These are phyloP conservation scores for Citrullus amarus DNA, from an alignment of 306 rosid genomes.

Conservation along the genomic window DNA sequence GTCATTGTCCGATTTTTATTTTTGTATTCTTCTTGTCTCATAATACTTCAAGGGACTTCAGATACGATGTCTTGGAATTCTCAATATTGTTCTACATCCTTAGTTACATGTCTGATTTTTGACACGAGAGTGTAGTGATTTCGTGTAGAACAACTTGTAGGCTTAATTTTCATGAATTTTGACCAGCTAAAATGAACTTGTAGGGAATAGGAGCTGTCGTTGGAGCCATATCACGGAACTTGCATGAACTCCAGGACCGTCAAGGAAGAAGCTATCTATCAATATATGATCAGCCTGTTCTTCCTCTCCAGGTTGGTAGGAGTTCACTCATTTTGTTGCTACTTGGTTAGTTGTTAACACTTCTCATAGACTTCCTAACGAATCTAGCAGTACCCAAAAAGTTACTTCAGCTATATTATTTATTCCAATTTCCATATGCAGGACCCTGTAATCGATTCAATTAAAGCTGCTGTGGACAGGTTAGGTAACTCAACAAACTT, in stretches of 20 bases:
- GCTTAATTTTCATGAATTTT: conserved; percentile 6
- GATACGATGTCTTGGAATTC: neutral
- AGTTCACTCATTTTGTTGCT: neutral
- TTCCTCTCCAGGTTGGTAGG: conserved; percentile 72
- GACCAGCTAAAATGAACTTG: conserved; percentile 17
- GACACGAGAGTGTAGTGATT: neutral
- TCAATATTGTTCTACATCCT: neutral
- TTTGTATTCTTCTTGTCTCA: neutral
- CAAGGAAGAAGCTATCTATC: conserved; percentile 98
- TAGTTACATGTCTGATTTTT: neutral
- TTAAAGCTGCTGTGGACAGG: conserved; percentile 87
- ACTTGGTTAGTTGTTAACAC: conserved; percentile 2
- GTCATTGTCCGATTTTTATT: conserved; percentile 13
- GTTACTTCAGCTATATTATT: conserved; percentile 6
- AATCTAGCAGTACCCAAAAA: neutral
- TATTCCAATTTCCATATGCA: conserved; percentile 32
- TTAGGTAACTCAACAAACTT: conserved; percentile 83
- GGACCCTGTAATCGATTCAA: conserved; percentile 82
- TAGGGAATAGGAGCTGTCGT: conserved; percentile 98
- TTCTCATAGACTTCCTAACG: conserved; percentile 1
- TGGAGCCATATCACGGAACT: conserved; percentile 96
- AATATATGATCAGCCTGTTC: conserved; percentile 73
- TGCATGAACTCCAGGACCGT: conserved; percentile 93
- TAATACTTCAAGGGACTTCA: neutral
- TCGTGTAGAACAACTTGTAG: neutral